Evolutionary conservation across 2,329 filamentous ascomycete genomes (phyloP), one percentile per base, ranked within the genome.

Genomic region (Exophiala sp.): DNA sequence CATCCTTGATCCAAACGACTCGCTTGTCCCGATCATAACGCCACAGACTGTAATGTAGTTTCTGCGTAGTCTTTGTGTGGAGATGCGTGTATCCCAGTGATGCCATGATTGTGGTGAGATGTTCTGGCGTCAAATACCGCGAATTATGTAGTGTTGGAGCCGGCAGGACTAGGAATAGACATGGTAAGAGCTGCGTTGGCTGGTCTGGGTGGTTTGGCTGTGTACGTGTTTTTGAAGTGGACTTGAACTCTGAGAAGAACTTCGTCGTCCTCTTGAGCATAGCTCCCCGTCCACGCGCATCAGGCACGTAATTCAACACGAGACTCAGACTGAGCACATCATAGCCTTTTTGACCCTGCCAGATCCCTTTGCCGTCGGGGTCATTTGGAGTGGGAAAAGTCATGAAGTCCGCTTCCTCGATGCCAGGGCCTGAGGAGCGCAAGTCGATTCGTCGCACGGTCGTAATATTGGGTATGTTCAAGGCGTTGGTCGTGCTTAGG

Each of bases 341-440:
- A 68, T 97, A 97, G 18, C 76, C 76, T 38, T 91, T 84, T 0
- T 74, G 69, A 5, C 80, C 75, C 3, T 43, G 10, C 54, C 48
- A 40, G 9, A 35, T 12, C 6, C 47, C 41, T 18, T 40, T 47
- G 1, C 55, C 47, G 18, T 78, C 67, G 6, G 62, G 69, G 4
- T 47, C 32, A 8, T 67, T 68, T 0, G 92, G 92, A 2, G 92
- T 70, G 0, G 91, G 88, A 21, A 91, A 80, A 62, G 89, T 75
- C 91, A 99, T 96, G 66, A 99, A 97, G 69, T 99, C 90, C 68
- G 96, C 90, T 69, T 95, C 84, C 53, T 85, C 68, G 61, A 99
- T 99, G 2, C 69, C 71, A 1, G 86, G 78, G 43, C 85, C 86
- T 66, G 95, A 90, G 55, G 91, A 94, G 71, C 95, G 88, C 52